Evolutionary conservation across 2,329 filamentous ascomycete genomes (phyloP), one percentile per base, ranked within the genome.

Genomic region (Colletotrichum tabaci): DNA sequence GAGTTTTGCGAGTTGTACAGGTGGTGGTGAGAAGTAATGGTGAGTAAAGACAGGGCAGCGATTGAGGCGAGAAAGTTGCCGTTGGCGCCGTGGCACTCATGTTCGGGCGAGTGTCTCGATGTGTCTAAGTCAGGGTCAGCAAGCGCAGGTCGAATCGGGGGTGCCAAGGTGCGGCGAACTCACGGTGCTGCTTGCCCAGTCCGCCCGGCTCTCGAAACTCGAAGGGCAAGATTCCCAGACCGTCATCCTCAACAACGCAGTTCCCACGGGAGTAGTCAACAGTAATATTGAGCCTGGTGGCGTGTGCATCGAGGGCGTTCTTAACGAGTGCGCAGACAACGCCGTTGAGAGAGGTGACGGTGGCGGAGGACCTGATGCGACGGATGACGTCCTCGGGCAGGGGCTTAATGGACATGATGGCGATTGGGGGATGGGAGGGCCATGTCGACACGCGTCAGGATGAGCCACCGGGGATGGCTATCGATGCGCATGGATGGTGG

Each of bases 201-300:
- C 93, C 92, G 5, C 94, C 94, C 56, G 82, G 80, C 3, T 88
- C 84, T n/a, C 78, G 77, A 76, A 98, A 98, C 75, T 98, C 95
- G 2, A 80, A 77, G 1, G 93, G 89, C 1, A 85, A 79, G 56
- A 99, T 97, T 0, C 96, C 96, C 18, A 84, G 67, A 1, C 96
- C 96, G 81, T 98, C 88, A 79, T 99, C 96, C 77, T 97, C 93
- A 6, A 98, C 88, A 0, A 87, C 86, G 80, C 95, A 98, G 75
- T 88, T 90, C 6, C 95, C 96, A 30, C 92, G 90, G 64, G 82
- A 80, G 78, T 94, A 94, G 81, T 98, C 93, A 26, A 98, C 84
- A 1, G 87, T 88, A 66, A 97, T 85, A 64, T 89, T 89, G 73
- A 98, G 83, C 66, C 87, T 92, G 44, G 85, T 87, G 18, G 95